Evolutionary conservation across 768 basidiomycete species (phyloP).

Genomic region (Phaeotremella fagi): DNA sequence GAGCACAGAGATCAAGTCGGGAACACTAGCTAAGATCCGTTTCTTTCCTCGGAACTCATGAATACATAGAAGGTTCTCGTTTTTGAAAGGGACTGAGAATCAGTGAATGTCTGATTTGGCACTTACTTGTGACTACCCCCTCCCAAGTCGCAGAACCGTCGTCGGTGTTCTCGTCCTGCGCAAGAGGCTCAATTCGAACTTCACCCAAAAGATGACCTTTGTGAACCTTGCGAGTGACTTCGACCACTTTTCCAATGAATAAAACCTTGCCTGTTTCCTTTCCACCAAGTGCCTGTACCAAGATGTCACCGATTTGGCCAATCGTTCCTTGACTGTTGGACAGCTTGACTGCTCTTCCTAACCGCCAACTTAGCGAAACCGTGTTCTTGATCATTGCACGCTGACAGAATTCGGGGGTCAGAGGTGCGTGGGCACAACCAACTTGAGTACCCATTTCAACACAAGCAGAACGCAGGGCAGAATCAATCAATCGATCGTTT

Average conservation of each 20-base stretch:
- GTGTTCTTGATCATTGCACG: constrained; percentile 53
- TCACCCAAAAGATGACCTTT: constrained; percentile 44
- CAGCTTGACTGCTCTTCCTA: constrained; percentile 56
- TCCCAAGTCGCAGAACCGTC: constrained; percentile 10
- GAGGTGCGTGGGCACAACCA: constrained; percentile 52
- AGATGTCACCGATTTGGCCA: constrained; percentile 48
- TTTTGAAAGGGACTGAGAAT: constrained; percentile 36
- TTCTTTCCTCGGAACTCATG: constrained; percentile 11
- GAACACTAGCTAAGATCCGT: constrained; percentile 54
- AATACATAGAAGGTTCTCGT: constrained; percentile 31
- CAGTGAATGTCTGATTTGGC: not conserved
- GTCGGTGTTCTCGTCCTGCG: constrained; percentile 21
- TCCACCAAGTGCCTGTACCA: constrained; percentile 41
- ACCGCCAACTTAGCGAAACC: constrained; percentile 61
- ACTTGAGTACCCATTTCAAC: constrained; percentile 58
- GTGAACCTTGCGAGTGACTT: constrained; percentile 53
- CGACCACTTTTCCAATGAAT: constrained; percentile 61
- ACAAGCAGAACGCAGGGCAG: constrained; percentile 53
- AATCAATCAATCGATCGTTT: constrained; percentile 52
- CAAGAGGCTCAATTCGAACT: constrained; percentile 31
- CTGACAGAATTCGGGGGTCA: constrained; percentile 48
- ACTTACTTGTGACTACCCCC: not conserved
- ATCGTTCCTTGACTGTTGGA: constrained; percentile 21
- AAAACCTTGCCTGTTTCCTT: constrained; percentile 45
- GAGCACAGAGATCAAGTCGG: constrained; percentile 62